phyloP scores from a whole-genome alignment of 164 flowering plant species.

The Dillenia suffruticosa region DNA sequence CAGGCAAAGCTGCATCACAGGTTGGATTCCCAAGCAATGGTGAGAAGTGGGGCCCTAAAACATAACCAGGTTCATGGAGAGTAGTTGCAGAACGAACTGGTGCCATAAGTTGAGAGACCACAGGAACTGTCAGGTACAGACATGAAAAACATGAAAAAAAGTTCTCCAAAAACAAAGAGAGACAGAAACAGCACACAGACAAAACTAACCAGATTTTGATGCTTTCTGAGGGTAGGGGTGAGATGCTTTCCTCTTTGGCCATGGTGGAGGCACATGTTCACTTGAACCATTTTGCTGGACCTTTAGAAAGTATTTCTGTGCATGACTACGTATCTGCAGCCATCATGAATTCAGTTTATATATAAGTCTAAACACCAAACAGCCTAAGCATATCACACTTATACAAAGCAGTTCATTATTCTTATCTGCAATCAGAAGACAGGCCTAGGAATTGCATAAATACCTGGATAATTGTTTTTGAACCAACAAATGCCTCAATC shows the following conservation, averaged over 20 bases:
- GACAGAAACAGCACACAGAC: neutral
- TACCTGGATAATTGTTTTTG: slow-evolving; percentile 95
- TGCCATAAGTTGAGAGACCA: slow-evolving; percentile 36
- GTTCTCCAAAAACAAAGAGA: neutral
- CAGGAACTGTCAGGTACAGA: slow-evolving; percentile 34
- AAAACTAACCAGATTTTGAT: slow-evolving; percentile 58
- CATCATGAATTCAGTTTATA: neutral
- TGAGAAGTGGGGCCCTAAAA: slow-evolving; percentile 41
- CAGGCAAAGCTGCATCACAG: slow-evolving; percentile 39
- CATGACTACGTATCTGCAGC: slow-evolving; percentile 91
- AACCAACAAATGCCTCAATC: slow-evolving; percentile 94
- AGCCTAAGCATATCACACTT: no score
- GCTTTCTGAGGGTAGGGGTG: slow-evolving; percentile 98
- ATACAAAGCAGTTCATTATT: no score
- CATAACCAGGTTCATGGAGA: slow-evolving; percentile 42
- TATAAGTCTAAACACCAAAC: neutral
- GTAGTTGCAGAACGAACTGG: slow-evolving; percentile 42
- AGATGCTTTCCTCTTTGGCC: slow-evolving; percentile 93
- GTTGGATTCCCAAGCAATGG: slow-evolving; percentile 39
- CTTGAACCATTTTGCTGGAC: slow-evolving; percentile 81
- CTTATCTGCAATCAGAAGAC: no score
- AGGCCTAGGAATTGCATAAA: no score
- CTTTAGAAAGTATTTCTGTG: slow-evolving; percentile 87
- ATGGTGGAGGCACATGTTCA: slow-evolving; percentile 93
- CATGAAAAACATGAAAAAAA: neutral